Evolutionary conservation across 257 asterid genomes (phyloP).

Genomic region (Mentha longifolia): DNA sequence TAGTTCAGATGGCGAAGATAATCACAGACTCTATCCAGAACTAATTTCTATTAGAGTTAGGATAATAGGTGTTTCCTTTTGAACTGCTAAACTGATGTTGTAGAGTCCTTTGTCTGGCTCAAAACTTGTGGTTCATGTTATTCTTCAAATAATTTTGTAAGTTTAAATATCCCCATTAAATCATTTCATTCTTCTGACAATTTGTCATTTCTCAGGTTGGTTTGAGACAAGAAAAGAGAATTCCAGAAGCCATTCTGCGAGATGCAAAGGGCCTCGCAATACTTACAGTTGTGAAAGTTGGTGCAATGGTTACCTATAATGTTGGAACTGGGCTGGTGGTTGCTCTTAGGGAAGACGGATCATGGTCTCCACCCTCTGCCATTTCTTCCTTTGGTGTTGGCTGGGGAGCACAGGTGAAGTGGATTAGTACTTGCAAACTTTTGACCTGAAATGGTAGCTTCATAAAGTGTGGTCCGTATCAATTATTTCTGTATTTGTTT

Average conservation of each 20-base stretch:
- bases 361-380: slow-evolving; percentile 99
- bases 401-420: slow-evolving; percentile 98
- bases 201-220: slow-evolving; percentile 65
- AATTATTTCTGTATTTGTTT: slow-evolving; percentile 23
- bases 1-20: neutral
- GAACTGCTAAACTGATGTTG: neutral
- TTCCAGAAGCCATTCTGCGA: slow-evolving; percentile 83
- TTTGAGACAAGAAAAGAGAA: slow-evolving; percentile 78
- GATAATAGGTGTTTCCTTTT: neutral
- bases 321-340: slow-evolving; percentile 94
- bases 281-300: slow-evolving; percentile 88
- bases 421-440: slow-evolving; percentile 18
- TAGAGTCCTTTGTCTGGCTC: neutral
- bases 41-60: neutral
- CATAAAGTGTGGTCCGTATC: neutral
- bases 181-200: slow-evolving; percentile 13
- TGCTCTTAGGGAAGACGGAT: slow-evolving; percentile 91
- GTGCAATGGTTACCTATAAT: slow-evolving; percentile 90
- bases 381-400: slow-evolving; percentile 89
- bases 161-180: neutral
- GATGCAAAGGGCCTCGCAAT: slow-evolving; percentile 95
- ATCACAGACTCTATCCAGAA: neutral
- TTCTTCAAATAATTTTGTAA: slow-evolving; percentile 1
- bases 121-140: slow-evolving; percentile 9
- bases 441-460: neutral